These are phyloP conservation scores for Aaosphaeria pasadenensis DNA, from an alignment of 2,329 filamentous ascomycete species.

Conservation along the genomic window DNA sequence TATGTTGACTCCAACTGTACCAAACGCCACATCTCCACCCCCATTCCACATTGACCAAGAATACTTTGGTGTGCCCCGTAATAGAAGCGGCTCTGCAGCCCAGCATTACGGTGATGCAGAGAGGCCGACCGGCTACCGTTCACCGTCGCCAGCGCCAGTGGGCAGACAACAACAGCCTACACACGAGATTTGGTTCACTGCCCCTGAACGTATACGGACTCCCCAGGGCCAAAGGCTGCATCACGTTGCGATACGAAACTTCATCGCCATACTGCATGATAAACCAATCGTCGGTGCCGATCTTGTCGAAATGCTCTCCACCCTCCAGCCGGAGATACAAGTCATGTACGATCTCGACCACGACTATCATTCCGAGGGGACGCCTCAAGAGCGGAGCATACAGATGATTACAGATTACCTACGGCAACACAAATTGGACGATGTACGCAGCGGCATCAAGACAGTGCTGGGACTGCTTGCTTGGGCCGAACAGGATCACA, in stretches of 20 bases:
- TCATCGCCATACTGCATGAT: constrained; percentile 64
- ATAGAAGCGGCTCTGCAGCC: constrained; percentile 11
- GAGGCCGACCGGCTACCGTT: constrained; percentile 1
- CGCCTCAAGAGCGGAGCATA: constrained; percentile 47
- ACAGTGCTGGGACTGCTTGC: constrained; percentile 60
- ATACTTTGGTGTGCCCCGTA: constrained; percentile 14
- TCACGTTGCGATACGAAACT: constrained; percentile 66
- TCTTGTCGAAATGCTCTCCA: constrained; percentile 60
- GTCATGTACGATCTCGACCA: constrained; percentile 50
- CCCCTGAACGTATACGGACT: constrained; percentile 48
- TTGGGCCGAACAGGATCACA: constrained; percentile 62
- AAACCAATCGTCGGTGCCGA: constrained; percentile 64
- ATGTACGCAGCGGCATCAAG: constrained; percentile 60
- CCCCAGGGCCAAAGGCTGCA: constrained; percentile 53
- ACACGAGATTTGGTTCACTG: constrained; percentile 60
- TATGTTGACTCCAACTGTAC: constrained; percentile 24
- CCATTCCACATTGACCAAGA: constrained; percentile 29
- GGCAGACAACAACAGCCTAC: constrained; percentile 21
- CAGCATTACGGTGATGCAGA: constrained; percentile 13
- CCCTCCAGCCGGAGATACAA: constrained; percentile 60
- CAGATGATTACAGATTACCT: constrained; percentile 62
- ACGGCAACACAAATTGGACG: constrained; percentile 58
- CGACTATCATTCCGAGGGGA: constrained; percentile 18
- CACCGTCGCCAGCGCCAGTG: constrained; percentile 12
- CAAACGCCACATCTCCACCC: constrained; percentile 21